Conservation (phyloP, 768 basidiomycete genomes). For the Dentipellis fragilis region DNA sequence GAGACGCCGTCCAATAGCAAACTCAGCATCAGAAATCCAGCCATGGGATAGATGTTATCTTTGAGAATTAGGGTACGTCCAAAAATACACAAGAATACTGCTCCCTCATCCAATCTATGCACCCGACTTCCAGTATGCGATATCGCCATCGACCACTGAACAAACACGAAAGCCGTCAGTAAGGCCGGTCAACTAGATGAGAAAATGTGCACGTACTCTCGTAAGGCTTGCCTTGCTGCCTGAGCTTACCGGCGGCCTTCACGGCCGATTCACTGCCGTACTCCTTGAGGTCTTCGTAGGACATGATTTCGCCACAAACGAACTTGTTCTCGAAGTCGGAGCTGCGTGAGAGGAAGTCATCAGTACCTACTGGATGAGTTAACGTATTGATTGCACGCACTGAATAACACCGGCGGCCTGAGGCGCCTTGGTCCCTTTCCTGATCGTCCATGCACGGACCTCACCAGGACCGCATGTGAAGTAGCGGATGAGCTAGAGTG, state of each 20-base stretch:
- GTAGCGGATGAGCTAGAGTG: constrained; percentile 74
- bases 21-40: no score
- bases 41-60: no score
- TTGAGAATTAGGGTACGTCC: no score
- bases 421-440: constrained; percentile 89
- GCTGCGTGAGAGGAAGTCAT: constrained; percentile 26
- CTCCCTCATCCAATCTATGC: constrained; percentile 21
- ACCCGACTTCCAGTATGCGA: constrained; percentile 87
- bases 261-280: constrained; percentile 84
- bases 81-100: background rate
- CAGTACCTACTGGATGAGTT: background rate
- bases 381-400: constrained; percentile 32
- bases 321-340: constrained; percentile 98
- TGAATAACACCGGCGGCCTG: constrained; percentile 98
- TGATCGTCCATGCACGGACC: constrained; percentile 96
- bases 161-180: background rate
- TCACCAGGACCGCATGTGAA: constrained; percentile 97
- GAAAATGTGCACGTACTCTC: constrained; percentile 52
- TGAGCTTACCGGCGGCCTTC: constrained; percentile 89
- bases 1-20: no score
- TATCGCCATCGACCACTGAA: constrained; percentile 79
- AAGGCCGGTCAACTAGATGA: background rate
- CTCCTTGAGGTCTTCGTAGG: constrained; percentile 83
- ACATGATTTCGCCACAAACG: constrained; percentile 95
- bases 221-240: constrained; percentile 96